phyloP scores from a whole-genome alignment of 176 grass and related monocot genomes.

The Tuctoria greenei region DNA sequence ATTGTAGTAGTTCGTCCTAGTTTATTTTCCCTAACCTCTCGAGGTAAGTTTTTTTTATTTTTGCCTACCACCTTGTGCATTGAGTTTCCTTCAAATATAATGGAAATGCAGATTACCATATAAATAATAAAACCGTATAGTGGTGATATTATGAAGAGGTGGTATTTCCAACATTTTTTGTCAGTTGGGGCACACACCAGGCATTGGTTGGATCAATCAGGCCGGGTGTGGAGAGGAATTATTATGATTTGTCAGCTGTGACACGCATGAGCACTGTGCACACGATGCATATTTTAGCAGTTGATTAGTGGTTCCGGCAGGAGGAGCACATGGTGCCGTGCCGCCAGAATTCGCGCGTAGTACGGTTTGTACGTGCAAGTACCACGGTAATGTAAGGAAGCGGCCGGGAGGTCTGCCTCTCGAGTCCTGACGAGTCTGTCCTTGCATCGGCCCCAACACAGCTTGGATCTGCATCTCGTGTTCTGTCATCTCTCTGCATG shows the following conservation, averaged over 20 bases:
- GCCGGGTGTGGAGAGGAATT: not conserved
- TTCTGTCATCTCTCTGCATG: not conserved
- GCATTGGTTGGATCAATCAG: not conserved
- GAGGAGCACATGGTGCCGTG: constrained; percentile 11
- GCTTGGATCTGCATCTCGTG: constrained; percentile 34
- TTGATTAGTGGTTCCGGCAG: not conserved
- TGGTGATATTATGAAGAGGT: no score
- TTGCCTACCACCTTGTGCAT: not conserved
- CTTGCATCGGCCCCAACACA: not conserved
- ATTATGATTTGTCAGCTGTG: not conserved
- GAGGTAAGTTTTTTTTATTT: constrained; percentile 9
- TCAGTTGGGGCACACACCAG: not conserved
- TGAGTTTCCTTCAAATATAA: not conserved
- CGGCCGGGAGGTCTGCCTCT: not conserved
- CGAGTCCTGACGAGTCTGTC: not conserved
- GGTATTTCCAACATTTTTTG: not conserved
- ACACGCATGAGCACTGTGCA: not conserved
- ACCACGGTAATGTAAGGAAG: constrained; percentile 16
- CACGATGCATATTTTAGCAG: not conserved
- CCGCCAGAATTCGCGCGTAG: not conserved
- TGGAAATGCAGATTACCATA: not conserved
- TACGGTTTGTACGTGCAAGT: constrained; percentile 23
- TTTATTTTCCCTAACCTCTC: not conserved
- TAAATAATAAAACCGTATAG: no score
- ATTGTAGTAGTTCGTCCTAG: not conserved